Conservation (phyloP, 1,284 basidiomycete genomes). For the Trichosporon coremiiforme region DNA sequence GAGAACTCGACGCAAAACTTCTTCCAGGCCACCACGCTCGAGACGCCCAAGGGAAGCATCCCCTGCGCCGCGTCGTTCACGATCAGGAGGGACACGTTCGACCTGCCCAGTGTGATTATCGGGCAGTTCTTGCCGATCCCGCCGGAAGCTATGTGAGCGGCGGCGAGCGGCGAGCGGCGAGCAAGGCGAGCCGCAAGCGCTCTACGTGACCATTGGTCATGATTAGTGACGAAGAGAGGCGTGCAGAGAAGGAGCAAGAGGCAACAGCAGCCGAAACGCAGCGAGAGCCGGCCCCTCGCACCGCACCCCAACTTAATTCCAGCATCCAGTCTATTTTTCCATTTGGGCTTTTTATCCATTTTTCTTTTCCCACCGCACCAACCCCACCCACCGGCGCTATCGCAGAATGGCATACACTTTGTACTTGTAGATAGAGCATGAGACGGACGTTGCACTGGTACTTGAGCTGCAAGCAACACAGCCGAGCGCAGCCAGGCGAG, state of each 20-base stretch:
- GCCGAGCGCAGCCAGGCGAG: too few species aligned
- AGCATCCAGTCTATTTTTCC: neutral
- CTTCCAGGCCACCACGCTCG: constrained; percentile 81
- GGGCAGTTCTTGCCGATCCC: constrained; percentile 61
- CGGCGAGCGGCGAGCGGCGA: neutral
- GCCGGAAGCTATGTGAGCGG: constrained; percentile 25
- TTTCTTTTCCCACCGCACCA: neutral
- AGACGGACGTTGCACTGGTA: constrained; percentile 8
- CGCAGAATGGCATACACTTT: neutral
- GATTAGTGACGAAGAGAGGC: neutral
- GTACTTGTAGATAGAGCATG: constrained; percentile 14
- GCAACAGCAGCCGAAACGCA: neutral
- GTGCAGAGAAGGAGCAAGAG: neutral
- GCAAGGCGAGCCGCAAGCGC: neutral
- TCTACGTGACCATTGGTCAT: neutral
- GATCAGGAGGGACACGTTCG: constrained; percentile 73
- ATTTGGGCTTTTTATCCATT: neutral
- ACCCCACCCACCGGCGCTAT: too few species aligned
- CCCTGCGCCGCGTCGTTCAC: constrained; percentile 83
- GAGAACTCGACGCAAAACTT: constrained; percentile 95
- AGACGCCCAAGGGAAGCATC: constrained; percentile 52
- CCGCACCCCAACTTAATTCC: neutral
- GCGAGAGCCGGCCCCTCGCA: neutral
- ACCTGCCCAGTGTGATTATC: constrained; percentile 75
- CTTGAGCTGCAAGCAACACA: neutral